Evolutionary conservation across 148 eudicot genomes (phyloP).

Genomic region (Rhododendron henanense): DNA sequence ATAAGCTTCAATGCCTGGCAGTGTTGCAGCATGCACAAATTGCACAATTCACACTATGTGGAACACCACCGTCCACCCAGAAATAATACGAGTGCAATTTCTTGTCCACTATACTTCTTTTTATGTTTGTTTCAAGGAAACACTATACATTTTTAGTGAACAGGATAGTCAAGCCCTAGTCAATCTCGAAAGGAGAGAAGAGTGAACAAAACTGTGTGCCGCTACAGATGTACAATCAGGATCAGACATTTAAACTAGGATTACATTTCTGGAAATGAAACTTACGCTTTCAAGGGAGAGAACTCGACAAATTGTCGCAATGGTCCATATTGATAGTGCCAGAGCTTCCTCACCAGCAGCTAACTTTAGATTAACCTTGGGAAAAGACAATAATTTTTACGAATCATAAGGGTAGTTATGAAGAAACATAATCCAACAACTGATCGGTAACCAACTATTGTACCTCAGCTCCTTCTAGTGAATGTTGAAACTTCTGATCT

Average conservation of each 20-base stretch:
- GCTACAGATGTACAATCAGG: not conserved
- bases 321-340: conserved; percentile 88
- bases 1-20: not conserved
- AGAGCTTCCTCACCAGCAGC: conserved; percentile 91
- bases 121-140: not conserved
- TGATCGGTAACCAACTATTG: conserved; percentile 15
- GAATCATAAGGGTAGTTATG: not conserved
- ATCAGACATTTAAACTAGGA: not conserved
- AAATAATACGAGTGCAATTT: not conserved
- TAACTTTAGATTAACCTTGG: conserved; percentile 65
- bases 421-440: conserved; percentile 10
- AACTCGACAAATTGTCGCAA: conserved; percentile 79
- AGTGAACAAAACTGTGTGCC: not conserved
- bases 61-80: not conserved
- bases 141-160: not conserved
- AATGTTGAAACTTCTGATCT: conserved; percentile 29
- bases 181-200: not conserved
- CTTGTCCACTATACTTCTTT: not conserved
- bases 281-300: conserved; percentile 91
- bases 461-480: conserved; percentile 53
- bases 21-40: not conserved
- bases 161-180: not conserved
- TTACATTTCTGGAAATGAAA: conserved; percentile 4
- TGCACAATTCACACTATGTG: not conserved
- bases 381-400: conserved; percentile 5